Conservation (phyloP, 176 grass and related monocot species). For the Aegilops longissima region DNA sequence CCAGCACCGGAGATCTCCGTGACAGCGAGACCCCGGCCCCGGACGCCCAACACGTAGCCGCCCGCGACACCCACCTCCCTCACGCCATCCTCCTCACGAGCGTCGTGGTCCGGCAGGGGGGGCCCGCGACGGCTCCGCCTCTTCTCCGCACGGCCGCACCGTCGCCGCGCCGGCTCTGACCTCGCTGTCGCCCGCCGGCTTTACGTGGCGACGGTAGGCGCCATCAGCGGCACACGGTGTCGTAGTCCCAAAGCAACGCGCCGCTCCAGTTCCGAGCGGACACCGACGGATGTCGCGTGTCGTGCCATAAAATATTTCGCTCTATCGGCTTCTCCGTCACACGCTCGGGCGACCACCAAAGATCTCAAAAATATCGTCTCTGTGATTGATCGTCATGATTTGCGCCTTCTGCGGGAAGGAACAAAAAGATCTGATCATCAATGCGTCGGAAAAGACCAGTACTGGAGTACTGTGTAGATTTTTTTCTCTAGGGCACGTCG, state of each 20-base stretch:
- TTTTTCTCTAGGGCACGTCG: neutral
- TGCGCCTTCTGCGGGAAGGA: neutral
- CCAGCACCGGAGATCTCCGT: slow-evolving; percentile 19
- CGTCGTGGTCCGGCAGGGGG: neutral
- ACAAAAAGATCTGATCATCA: neutral
- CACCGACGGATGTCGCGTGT: slow-evolving; percentile 7
- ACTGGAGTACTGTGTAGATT: no score
- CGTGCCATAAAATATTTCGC: neutral
- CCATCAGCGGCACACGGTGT: neutral
- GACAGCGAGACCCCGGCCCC: slow-evolving; percentile 11
- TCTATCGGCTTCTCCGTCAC: neutral
- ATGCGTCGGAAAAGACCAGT: neutral
- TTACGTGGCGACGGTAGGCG: slow-evolving; percentile 17
- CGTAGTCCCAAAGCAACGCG: slow-evolving; percentile 17
- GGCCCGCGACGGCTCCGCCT: neutral
- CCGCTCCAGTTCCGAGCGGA: neutral
- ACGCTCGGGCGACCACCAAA: neutral
- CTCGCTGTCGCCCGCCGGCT: slow-evolving; percentile 30
- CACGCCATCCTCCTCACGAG: neutral
- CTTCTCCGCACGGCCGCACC: neutral
- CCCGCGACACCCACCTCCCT: neutral
- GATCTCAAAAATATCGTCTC: neutral
- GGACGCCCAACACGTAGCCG: slow-evolving; percentile 19
- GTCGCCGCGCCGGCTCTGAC: neutral
- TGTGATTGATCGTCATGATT: neutral